These are phyloP conservation scores for Crithidia expoeki DNA, from an alignment of 208 protist genomes.

Conservation along the genomic window DNA sequence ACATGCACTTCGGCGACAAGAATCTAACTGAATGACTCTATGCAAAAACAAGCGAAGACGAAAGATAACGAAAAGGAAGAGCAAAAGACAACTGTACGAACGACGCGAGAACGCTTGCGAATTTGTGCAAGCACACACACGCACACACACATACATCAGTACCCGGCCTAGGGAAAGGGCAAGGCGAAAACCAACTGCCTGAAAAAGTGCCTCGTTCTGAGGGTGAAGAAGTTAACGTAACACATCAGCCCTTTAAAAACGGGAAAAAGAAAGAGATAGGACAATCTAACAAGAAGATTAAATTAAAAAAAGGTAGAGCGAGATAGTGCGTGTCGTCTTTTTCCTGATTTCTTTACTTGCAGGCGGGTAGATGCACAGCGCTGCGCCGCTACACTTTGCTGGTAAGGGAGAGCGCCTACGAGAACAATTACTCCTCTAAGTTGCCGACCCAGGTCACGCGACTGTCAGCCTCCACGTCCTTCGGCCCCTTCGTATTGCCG, in stretches of 20 bases:
- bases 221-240: background rate
- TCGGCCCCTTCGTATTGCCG: slow-evolving; percentile 75
- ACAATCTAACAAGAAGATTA: background rate
- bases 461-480: slow-evolving; percentile 69
- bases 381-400: too few relatives aligned
- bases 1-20: background rate
- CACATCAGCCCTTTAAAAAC: slow-evolving; percentile 9
- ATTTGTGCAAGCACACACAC: background rate
- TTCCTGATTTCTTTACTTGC: too few relatives aligned
- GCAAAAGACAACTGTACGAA: background rate
- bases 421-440: slow-evolving; percentile 49
- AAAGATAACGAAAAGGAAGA: background rate
- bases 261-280: slow-evolving; percentile 11
- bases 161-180: background rate
- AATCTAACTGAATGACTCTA: background rate
- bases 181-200: background rate
- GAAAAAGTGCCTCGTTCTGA: background rate
- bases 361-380: too few relatives aligned
- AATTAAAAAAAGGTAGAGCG: background rate
- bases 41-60: background rate
- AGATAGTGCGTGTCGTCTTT: too few relatives aligned
- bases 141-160: background rate
- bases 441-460: slow-evolving; percentile 73
- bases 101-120: background rate
- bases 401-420: too few relatives aligned